Percentiles rank a stretch among this genome's conserved stretches.
These are phyloP conservation scores for Cercospora sp. DNA, from an alignment of 2,329 filamentous ascomycete species.

Conservation along the genomic window DNA sequence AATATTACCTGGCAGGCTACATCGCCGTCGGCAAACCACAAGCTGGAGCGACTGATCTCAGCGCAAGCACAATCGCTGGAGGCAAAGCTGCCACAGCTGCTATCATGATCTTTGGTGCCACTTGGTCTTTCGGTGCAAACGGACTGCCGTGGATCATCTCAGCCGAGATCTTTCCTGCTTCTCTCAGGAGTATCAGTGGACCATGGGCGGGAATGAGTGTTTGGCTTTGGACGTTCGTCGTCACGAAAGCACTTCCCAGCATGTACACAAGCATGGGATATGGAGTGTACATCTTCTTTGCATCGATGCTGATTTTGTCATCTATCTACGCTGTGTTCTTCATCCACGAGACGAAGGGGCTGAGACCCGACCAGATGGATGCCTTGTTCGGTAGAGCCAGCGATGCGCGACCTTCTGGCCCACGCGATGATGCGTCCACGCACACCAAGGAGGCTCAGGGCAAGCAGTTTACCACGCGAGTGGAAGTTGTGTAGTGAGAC, in stretches of 20 bases:
- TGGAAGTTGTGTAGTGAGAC: neutral
- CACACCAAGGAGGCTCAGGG: neutral
- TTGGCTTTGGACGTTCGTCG: slow-evolving; percentile 41
- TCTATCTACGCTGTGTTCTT: slow-evolving; percentile 44
- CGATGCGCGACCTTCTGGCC: neutral
- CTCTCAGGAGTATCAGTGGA: slow-evolving; percentile 42
- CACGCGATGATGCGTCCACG: neutral
- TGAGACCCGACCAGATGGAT: slow-evolving; percentile 44
- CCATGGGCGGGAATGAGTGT: slow-evolving; percentile 41
- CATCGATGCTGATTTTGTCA: slow-evolving; percentile 40
- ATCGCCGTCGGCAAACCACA: slow-evolving; percentile 40
- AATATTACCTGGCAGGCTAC: slow-evolving; percentile 43
- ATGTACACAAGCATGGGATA: slow-evolving; percentile 46
- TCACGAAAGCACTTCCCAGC: slow-evolving; percentile 44
- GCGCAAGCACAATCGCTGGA: slow-evolving; percentile 39
- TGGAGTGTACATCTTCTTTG: slow-evolving; percentile 47
- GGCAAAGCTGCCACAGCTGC: slow-evolving; percentile 44
- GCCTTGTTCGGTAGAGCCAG: slow-evolving; percentile 38
- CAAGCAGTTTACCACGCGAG: neutral
- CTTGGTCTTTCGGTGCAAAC: slow-evolving; percentile 44
- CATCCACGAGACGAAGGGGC: slow-evolving; percentile 43
- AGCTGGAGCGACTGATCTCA: slow-evolving; percentile 31
- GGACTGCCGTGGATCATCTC: slow-evolving; percentile 48
- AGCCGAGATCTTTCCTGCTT: slow-evolving; percentile 46
- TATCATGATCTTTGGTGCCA: slow-evolving; percentile 45